A percentile compares a stretch with the other conserved stretches of the same genome.
Evolutionary conservation across 495 filamentous ascomycete species (phyloP).

Genomic region (Aspergillus heteromorphus): DNA sequence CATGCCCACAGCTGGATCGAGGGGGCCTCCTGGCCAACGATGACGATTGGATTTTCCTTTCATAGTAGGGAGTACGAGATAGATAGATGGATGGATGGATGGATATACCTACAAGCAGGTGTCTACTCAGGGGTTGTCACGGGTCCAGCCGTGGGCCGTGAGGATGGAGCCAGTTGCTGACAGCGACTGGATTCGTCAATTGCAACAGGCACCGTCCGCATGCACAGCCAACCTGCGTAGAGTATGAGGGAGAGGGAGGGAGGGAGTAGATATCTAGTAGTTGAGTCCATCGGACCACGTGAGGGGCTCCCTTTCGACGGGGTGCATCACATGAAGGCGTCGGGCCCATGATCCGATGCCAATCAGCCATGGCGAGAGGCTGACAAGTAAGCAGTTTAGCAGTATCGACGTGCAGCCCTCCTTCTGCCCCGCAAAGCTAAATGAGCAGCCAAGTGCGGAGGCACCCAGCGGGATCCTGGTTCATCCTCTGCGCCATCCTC

Average conservation of each 20-base stretch:
- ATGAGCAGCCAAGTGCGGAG: background rate
- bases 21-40: too few relatives aligned
- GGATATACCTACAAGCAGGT: too few relatives aligned
- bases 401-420: background rate
- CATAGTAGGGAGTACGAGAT: too few relatives aligned
- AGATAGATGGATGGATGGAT: too few relatives aligned
- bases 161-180: background rate
- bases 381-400: background rate
- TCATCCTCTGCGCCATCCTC: background rate
- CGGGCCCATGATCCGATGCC: conserved; percentile 1
- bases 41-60: too few relatives aligned
- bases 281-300: too few relatives aligned
- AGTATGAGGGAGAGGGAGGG: too few relatives aligned
- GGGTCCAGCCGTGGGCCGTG: background rate
- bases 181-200: too few relatives aligned
- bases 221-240: too few relatives aligned
- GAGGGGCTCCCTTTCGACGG: too few relatives aligned
- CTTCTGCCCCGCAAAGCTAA: conserved; percentile 2
- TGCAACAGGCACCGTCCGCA: too few relatives aligned
- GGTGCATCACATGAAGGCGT: conserved; percentile 2
- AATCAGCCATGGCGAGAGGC: background rate
- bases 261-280: too few relatives aligned
- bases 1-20: background rate
- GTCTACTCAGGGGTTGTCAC: background rate
- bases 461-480: background rate